Conservation (phyloP, 202 grass and related monocot genomes). For the Carex arenaria region DNA sequence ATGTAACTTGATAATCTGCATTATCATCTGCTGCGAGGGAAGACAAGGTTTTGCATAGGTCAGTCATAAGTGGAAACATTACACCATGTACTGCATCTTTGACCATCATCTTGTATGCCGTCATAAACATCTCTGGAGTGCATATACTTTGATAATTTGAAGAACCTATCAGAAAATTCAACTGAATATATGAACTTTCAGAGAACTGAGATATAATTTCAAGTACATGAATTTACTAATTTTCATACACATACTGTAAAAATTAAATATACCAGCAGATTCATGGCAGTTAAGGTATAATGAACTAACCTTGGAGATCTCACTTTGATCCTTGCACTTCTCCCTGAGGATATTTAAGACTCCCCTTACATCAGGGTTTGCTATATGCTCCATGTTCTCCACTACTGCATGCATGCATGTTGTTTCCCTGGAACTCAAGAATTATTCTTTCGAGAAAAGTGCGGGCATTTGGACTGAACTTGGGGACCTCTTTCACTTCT, state of each 20-base stretch:
- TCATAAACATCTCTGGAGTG: slow-evolving; percentile 63
- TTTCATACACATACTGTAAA: too few relatives aligned
- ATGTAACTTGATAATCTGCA: too few relatives aligned
- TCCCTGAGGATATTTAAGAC: slow-evolving; percentile 28
- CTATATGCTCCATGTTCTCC: too few relatives aligned
- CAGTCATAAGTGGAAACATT: slow-evolving; percentile 54
- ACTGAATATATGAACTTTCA: background rate
- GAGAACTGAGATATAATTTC: too few relatives aligned
- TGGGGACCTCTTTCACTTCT: slow-evolving; percentile 68
- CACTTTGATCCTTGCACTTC: slow-evolving; percentile 58
- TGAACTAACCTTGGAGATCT: slow-evolving; percentile 58
- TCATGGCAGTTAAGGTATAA: too few relatives aligned
- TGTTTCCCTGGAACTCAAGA: too few relatives aligned
- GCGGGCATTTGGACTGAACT: slow-evolving; percentile 51
- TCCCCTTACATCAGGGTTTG: too few relatives aligned
- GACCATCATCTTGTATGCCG: slow-evolving; percentile 51
- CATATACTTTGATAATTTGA: slow-evolving; percentile 81
- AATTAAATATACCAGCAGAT: too few relatives aligned
- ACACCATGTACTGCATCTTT: slow-evolving; percentile 64
- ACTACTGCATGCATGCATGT: too few relatives aligned
- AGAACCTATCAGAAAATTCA: slow-evolving; percentile 46
- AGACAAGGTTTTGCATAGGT: slow-evolving; percentile 41
- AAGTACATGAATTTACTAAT: background rate
- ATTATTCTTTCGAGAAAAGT: slow-evolving; percentile 58
- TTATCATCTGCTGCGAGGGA: background rate